Base-by-base conservation (phyloP, 257 asterid species). In the Solanum pimpinellifolium region DNA sequence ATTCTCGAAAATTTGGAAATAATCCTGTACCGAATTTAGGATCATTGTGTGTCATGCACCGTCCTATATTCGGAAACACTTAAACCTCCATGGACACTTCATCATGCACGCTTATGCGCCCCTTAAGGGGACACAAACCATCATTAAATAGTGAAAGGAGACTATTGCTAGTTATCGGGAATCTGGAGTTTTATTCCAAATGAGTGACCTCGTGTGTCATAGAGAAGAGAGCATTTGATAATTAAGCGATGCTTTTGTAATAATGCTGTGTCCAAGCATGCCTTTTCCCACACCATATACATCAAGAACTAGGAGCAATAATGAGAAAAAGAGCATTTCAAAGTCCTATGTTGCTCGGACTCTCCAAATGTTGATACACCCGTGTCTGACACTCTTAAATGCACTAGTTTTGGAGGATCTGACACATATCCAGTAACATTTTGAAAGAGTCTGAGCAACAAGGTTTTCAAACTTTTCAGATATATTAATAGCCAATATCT, bases 351-450 rank as follows among this genome's bases (percentile, higher is more conserved):
- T 11, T 62, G 0, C 70, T 62, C 31, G 31, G 70, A n/a, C 0
- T 62, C 31, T 62, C 8, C 16, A 1, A 23, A 59, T 7, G 66
- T 49, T 49, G 59, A 49, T 49, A 15, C 15, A 62, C 15, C 14
- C 31, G 3, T 62, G 70, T 62, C 33, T 62, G 70, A 62, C 25
- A 27, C 70, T 62, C 31, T 15, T 6, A 68, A 70, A 70, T 70
- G 77, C 42, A 31, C n/a, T 70, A 31, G 0, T 31, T 70, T 16
- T 70, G 77, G n/a, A 70, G 77, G 77, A 70, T 31, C 42, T 13
- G 3, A 31, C 77, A 70, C 0, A 12, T 14, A 31, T 0, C n/a
- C 0, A 70, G 7, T 70, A 1, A 8, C 42, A 31, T 70, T 70
- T 70, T 31, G 0, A 0, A 70, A 4, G 77, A 33, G 44, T 33